Conservation (phyloP, 2,329 filamentous ascomycete genomes). For the Ustilaginoidea virens region DNA sequence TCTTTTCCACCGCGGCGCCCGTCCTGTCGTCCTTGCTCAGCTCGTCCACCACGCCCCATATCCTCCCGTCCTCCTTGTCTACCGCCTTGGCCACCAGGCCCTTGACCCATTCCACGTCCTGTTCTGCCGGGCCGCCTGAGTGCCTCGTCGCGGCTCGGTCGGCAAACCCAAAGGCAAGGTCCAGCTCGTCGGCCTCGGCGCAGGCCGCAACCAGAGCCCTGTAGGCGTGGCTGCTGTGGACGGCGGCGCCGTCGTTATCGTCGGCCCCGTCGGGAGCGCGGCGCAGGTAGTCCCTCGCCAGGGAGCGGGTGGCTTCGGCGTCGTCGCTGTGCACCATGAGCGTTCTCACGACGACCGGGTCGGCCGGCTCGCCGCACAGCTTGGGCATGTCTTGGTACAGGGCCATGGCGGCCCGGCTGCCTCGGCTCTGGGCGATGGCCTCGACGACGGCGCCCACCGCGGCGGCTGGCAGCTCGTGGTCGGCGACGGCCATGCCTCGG, state of each 20-base stretch:
- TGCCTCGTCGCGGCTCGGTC: constrained; percentile 5
- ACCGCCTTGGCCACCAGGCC: constrained; percentile 13
- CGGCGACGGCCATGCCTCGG: constrained; percentile 27
- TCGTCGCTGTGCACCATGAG: constrained; percentile 16
- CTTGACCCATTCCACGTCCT: constrained; percentile 12
- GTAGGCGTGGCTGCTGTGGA: constrained; percentile 8
- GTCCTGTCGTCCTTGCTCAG: constrained; percentile 9
- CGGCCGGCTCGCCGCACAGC: constrained; percentile 14
- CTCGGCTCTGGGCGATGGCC: constrained; percentile 13
- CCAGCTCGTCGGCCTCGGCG: constrained; percentile 13
- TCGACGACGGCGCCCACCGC: constrained; percentile 20
- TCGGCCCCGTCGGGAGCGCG: constrained; percentile 6
- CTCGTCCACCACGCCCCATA: constrained; percentile 18
- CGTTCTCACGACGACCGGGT: constrained; percentile 13
- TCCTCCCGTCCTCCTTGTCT: constrained; percentile 14
- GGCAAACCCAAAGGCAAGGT: constrained; percentile 19
- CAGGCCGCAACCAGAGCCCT: constrained; percentile 15
- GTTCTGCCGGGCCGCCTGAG: constrained; percentile 2
- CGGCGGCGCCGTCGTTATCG: constrained; percentile 3
- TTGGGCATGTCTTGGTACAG: constrained; percentile 15
- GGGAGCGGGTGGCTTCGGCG: constrained; percentile 9
- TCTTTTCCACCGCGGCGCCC: constrained; percentile 9
- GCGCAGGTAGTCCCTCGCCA: constrained; percentile 16
- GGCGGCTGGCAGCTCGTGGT: constrained; percentile 21
- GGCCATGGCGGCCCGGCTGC: constrained; percentile 15